phyloP scores from a whole-genome alignment of 2,329 filamentous ascomycete genomes.

The Aspergillus sp. region DNA sequence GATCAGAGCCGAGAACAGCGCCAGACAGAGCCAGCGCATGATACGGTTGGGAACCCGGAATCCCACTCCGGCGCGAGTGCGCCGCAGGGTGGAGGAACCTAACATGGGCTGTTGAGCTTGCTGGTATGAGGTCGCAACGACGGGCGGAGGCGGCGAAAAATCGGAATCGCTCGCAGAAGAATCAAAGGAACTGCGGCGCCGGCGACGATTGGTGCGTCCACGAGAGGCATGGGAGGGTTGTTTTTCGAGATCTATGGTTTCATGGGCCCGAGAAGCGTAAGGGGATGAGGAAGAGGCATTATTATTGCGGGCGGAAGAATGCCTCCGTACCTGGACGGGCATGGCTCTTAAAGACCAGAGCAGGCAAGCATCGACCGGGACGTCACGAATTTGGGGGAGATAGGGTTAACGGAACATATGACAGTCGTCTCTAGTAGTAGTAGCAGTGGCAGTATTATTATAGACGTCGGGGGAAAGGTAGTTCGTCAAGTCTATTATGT shows the following conservation, averaged over 20 bases:
- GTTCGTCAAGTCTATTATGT: no score
- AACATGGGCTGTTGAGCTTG: constrained; percentile 45
- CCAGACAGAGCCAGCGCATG: constrained; percentile 68
- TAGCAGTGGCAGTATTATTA: no score
- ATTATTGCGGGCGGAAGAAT: constrained; percentile 18
- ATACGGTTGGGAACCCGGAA: constrained; percentile 65
- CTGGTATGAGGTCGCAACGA: constrained; percentile 8
- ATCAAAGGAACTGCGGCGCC: constrained; percentile 16
- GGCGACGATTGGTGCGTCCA: constrained; percentile 6
- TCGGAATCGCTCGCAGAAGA: constrained; percentile 10
- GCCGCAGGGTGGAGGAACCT: constrained; percentile 23
- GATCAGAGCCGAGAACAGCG: constrained; percentile 59
- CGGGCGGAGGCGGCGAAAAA: constrained; percentile 36
- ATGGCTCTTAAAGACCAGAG: constrained; percentile 14
- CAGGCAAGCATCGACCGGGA: constrained; percentile 15
- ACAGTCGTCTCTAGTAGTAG: no score
- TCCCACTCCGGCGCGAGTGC: constrained; percentile 26
- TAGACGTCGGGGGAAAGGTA: not conserved
- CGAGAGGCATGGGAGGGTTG: constrained; percentile 10
- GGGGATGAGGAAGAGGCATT: constrained; percentile 8
- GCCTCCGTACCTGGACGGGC: constrained; percentile 25
- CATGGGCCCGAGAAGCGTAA: constrained; percentile 10
- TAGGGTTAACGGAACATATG: not conserved
- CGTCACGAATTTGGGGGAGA: not conserved
- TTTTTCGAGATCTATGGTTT: constrained; percentile 28